Evolutionary conservation across 2,329 filamentous ascomycete genomes (phyloP).

Genomic region (Cytospora paraplurivora): DNA sequence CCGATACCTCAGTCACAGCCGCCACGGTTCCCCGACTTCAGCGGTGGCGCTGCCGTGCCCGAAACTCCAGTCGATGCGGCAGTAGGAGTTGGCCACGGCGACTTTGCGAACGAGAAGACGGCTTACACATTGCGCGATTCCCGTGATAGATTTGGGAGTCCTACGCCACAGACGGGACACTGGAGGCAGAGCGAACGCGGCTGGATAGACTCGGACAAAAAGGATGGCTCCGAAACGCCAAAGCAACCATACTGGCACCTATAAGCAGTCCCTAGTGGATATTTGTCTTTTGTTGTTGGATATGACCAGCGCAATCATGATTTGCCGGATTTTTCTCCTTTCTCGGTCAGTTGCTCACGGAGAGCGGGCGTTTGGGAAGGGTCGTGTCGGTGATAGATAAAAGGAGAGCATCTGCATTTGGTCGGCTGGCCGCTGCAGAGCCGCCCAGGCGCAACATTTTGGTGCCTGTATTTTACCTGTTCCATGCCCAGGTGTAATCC

Average conservation of each 20-base stretch:
- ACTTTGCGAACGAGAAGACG: constrained; percentile 8
- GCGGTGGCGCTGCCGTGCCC: constrained; percentile 7
- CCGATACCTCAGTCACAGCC: constrained; percentile 19
- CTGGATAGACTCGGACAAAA: constrained; percentile 38
- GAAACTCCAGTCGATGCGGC: constrained; percentile 24
- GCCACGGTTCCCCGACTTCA: constrained; percentile 28
- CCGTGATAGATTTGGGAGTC: constrained; percentile 30
- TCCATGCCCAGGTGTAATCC: too few relatives aligned
- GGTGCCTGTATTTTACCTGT: too few relatives aligned
- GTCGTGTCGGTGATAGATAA: too few relatives aligned
- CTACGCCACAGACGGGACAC: constrained; percentile 30
- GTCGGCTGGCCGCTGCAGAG: too few relatives aligned
- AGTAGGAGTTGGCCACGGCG: not conserved
- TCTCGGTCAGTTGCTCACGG: too few relatives aligned
- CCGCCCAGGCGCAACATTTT: too few relatives aligned
- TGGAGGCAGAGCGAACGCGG: constrained; percentile 42
- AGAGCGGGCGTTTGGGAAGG: too few relatives aligned
- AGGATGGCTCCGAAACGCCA: constrained; percentile 16
- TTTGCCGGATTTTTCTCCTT: not conserved
- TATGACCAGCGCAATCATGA: not conserved
- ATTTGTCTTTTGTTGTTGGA: not conserved
- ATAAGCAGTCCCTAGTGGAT: not conserved
- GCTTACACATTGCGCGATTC: not conserved
- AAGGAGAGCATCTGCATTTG: too few relatives aligned
- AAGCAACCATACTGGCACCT: not conserved